Conservation (phyloP, 192 early-diverging fungal species). For the Coemansia sp. region DNA sequence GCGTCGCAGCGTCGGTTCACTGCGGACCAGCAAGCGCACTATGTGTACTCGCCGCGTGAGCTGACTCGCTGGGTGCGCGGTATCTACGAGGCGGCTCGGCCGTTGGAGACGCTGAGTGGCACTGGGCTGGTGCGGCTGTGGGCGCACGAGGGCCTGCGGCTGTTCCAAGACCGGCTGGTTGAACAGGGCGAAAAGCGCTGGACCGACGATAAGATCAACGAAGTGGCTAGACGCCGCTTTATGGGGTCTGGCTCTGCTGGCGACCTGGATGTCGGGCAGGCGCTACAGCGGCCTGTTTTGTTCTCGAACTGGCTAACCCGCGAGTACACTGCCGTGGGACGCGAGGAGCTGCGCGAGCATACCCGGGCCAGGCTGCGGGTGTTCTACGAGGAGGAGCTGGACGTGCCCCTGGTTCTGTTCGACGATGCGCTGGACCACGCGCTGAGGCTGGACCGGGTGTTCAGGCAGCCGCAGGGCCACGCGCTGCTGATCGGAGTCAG, state of each 20-base stretch:
- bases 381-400: conserved; percentile 99
- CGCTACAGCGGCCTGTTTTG: conserved; percentile 87
- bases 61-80: conserved; percentile 98
- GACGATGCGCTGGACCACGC: conserved; percentile 98
- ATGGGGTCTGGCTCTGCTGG: neutral
- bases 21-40: conserved; percentile 98
- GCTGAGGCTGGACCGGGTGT: conserved; percentile 96
- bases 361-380: conserved; percentile 92
- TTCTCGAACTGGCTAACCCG: conserved; percentile 99
- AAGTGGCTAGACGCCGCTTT: conserved; percentile 85
- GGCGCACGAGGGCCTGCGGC: conserved; percentile 96
- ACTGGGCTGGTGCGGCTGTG: conserved; percentile 94
- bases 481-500: conserved; percentile 97
- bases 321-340: conserved; percentile 86
- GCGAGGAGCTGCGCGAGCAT: conserved; percentile 90
- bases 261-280: conserved; percentile 54
- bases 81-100: conserved; percentile 92
- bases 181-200: conserved; percentile 83
- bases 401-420: conserved; percentile 95
- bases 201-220: conserved; percentile 89
- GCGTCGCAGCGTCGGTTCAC: conserved; percentile 92
- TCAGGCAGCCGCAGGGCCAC: conserved; percentile 98
- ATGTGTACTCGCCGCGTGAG: conserved; percentile 99
- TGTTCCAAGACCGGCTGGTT: conserved; percentile 99
- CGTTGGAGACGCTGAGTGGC: conserved; percentile 74